Evolutionary conservation across 805 yeast genomes (phyloP).

Genomic region (Candida michaelii): DNA sequence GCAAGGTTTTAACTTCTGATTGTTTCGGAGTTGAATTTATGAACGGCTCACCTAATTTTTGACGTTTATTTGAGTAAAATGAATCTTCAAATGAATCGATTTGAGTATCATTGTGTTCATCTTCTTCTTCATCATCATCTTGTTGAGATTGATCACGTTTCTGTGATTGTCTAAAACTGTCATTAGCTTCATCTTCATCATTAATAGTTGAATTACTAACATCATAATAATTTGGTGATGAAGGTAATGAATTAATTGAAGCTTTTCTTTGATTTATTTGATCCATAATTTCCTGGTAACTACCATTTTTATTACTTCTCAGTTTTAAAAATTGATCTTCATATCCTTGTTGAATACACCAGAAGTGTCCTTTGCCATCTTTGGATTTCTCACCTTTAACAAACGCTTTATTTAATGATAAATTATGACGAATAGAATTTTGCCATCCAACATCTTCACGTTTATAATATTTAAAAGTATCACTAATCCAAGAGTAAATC

Average conservation of each 20-base stretch:
- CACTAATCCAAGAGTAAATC: constrained; percentile 89
- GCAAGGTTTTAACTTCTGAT: constrained; percentile 6
- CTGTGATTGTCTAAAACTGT: constrained; percentile 7
- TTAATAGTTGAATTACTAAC: neutral
- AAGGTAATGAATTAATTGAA: constrained; percentile 28
- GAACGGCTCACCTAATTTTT: constrained; percentile 13
- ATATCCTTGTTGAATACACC: constrained; percentile 84
- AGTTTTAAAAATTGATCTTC: constrained; percentile 78
- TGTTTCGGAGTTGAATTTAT: constrained; percentile 9
- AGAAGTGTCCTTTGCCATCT: constrained; percentile 88
- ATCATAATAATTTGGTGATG: constrained; percentile 28
- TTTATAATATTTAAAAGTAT: constrained; percentile 78
- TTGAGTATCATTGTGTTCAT: constrained; percentile 1
- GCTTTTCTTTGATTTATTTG: constrained; percentile 25
- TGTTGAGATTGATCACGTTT: neutral
- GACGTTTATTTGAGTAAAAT: constrained; percentile 8
- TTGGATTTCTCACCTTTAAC: constrained; percentile 87
- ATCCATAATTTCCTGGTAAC: constrained; percentile 45
- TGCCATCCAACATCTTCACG: constrained; percentile 95
- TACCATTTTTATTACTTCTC: constrained; percentile 47
- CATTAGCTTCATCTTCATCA: constrained; percentile 6
- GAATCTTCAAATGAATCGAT: neutral
- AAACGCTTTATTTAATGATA: constrained; percentile 91
- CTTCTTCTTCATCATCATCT: constrained; percentile 8
- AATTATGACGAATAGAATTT: constrained; percentile 92